Evolutionary conservation across 2,329 filamentous ascomycete genomes (phyloP).

Genomic region (Colletotrichum tabaci): DNA sequence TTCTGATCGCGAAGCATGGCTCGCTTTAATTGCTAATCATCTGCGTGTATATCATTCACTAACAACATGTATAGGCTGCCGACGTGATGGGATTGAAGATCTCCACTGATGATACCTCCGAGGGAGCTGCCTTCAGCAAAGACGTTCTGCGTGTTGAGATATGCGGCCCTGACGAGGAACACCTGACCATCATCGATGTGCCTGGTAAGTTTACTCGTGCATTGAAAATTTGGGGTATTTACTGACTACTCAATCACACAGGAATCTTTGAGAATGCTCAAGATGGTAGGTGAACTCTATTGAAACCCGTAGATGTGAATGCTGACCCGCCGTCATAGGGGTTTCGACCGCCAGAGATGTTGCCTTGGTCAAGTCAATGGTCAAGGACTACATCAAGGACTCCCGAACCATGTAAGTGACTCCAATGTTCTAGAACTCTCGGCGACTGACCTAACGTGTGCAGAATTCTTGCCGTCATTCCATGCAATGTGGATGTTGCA

Average conservation of each 20-base stretch:
- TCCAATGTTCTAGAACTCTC: accelerated
- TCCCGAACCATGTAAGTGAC: constrained; percentile 58
- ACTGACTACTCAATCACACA: constrained; percentile 56
- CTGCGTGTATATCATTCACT: neutral
- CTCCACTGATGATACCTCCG: neutral
- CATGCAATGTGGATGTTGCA: constrained; percentile 57
- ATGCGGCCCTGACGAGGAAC: constrained; percentile 43
- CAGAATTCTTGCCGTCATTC: constrained; percentile 61
- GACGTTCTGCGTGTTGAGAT: constrained; percentile 45
- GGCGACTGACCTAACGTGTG: neutral
- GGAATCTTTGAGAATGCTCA: constrained; percentile 43
- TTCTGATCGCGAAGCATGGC: too few species aligned
- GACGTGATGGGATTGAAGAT: constrained; percentile 31
- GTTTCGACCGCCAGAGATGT: constrained; percentile 51
- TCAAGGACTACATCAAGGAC: constrained; percentile 62
- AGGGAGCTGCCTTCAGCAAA: constrained; percentile 38
- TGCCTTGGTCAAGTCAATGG: constrained; percentile 40
- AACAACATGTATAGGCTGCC: constrained; percentile 7
- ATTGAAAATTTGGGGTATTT: constrained; percentile 51
- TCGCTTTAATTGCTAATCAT: neutral
- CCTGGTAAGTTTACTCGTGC: constrained; percentile 62
- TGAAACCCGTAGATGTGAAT: neutral
- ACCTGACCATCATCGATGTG: constrained; percentile 45
- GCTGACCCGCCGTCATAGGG: neutral
- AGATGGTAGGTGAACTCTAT: constrained; percentile 9